Percentiles rank a stretch among this genome's conserved stretches.
These are phyloP conservation scores for Ascomycota sp. DNA, from an alignment of 2,329 filamentous ascomycete genomes.

Conservation along the genomic window DNA sequence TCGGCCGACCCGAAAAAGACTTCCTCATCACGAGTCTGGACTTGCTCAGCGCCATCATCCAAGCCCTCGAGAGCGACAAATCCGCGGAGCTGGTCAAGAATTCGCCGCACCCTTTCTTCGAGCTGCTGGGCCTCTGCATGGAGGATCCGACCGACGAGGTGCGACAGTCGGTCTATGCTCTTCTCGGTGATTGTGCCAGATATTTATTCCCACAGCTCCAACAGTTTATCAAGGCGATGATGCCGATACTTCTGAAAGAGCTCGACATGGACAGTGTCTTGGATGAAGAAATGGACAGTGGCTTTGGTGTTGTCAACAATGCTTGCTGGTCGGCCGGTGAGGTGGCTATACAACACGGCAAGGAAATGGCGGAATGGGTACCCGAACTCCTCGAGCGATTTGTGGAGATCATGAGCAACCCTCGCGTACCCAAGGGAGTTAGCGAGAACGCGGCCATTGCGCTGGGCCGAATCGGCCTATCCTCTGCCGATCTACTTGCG, in stretches of 20 bases:
- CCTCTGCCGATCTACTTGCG: slow-evolving; percentile 56
- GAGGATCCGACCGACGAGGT: slow-evolving; percentile 81
- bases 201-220: slow-evolving; percentile 73
- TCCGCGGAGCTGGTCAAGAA: slow-evolving; percentile 56
- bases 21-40: slow-evolving; percentile 92
- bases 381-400: slow-evolving; percentile 59
- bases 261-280: slow-evolving; percentile 60
- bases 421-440: slow-evolving; percentile 67
- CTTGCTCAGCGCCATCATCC: slow-evolving; percentile 78
- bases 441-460: slow-evolving; percentile 91
- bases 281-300: slow-evolving; percentile 64
- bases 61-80: slow-evolving; percentile 58
- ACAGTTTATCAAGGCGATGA: slow-evolving; percentile 47
- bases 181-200: slow-evolving; percentile 86
- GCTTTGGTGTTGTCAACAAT: slow-evolving; percentile 91
- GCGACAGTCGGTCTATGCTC: slow-evolving; percentile 83
- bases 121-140: slow-evolving; percentile 81
- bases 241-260: slow-evolving; percentile 71
- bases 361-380: slow-evolving; percentile 57
- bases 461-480: slow-evolving; percentile 66
- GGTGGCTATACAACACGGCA: slow-evolving; percentile 62
- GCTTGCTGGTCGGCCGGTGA: slow-evolving; percentile 94
- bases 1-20: slow-evolving; percentile 82
- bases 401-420: slow-evolving; percentile 66
- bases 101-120: slow-evolving; percentile 70